Base-by-base conservation (phyloP, 306 rosid species). In the Dicorynia guianensis region DNA sequence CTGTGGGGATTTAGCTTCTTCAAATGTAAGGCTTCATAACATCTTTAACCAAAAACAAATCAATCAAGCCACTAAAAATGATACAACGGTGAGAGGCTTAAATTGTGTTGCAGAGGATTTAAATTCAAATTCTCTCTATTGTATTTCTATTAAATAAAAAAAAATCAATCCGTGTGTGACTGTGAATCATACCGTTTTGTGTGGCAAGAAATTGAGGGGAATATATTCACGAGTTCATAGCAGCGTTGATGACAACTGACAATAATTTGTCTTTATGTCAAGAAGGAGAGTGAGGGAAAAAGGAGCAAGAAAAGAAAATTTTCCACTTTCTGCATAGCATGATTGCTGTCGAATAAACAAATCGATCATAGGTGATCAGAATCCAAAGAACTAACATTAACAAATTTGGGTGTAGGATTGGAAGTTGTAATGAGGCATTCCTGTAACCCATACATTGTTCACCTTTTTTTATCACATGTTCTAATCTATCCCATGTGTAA, bases 321-420 rank as follows among this genome's bases (percentile, higher is more conserved):
- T 46, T 57, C 40, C 20, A 49, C 68, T 77, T 67, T 47, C 63
- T 39, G 39, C 57, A 5, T 53, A 39, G 55, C 5, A 48, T 74
- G 58, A 46, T 33, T 11, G 69, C 4, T 74, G 79, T 80, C 76
- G 53, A 36, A 2, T 57, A 75, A 80, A 80, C 72, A 50, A 57
- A 75, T 44, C 38, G 1, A 69, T 44, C 15, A 67, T 63, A 79
- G 48, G 25, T 36, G 60, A 43, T 72, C 52, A 64, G 68, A 74
- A 68, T 81, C 69, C 80, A 71, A 71, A 81, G 75, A 46, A 78
- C 58, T n/a, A 60, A 56, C 4, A 60, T 70, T 70, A 67, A 62
- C 9, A 57, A 78, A 75, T 59, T 25, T 65, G n/a, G 67, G 55
- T 67, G 50, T 57, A 64, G 47, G 52, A 53, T 69, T 59, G 50